Percentiles rank a stretch among this genome's conserved stretches.
Conservation (phyloP, 148 eudicot species). For the Fallopia convolvulus region DNA sequence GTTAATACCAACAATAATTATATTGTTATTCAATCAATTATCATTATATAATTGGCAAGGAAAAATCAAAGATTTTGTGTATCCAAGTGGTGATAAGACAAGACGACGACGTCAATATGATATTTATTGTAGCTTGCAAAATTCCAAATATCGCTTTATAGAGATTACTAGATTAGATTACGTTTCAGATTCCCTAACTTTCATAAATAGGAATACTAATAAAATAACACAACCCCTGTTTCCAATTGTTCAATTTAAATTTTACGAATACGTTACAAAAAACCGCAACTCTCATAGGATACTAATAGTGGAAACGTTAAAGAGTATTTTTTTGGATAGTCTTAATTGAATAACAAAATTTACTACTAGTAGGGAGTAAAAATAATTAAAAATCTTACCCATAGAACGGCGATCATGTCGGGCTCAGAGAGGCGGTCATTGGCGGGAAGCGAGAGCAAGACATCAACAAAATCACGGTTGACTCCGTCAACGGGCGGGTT, state of each 20-base stretch:
- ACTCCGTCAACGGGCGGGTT: background rate
- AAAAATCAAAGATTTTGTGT: background rate
- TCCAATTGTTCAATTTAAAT: too few species aligned
- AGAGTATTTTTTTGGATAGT: too few species aligned
- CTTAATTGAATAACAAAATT: background rate
- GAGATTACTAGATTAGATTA: background rate
- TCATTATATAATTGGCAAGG: background rate
- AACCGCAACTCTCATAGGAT: background rate
- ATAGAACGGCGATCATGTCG: slow-evolving; percentile 71
- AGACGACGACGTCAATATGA: background rate
- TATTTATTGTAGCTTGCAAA: background rate
- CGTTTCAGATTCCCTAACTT: background rate
- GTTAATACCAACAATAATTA: background rate
- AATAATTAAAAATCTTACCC: slow-evolving; percentile 40
- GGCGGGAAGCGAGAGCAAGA: slow-evolving; percentile 51
- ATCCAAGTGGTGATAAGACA: slow-evolving; percentile 4
- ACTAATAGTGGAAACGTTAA: background rate
- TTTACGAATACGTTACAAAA: background rate
- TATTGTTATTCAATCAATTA: too few species aligned
- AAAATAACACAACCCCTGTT: too few species aligned
- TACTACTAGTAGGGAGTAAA: too few species aligned
- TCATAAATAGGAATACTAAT: background rate
- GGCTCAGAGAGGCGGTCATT: slow-evolving; percentile 42
- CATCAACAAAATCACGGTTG: slow-evolving; percentile 61
- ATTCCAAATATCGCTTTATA: slow-evolving; percentile 5